phyloP scores from a whole-genome alignment of 306 rosid genomes.

The Dryas octopetala region DNA sequence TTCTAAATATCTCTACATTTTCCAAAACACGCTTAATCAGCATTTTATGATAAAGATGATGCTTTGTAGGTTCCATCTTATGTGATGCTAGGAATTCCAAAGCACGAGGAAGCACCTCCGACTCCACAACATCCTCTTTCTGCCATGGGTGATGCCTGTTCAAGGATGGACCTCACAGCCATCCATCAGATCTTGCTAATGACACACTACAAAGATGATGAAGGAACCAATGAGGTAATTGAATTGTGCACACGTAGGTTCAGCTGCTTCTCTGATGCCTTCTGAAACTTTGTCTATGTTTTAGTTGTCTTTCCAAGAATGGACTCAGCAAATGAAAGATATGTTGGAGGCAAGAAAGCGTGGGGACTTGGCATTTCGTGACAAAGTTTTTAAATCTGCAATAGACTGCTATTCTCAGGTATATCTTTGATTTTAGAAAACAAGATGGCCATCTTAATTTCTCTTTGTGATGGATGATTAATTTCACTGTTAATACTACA shows the following conservation, averaged over 20 bases:
- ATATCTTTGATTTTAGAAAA: neutral
- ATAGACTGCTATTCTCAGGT: conserved; percentile 74
- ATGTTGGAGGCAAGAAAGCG: conserved; percentile 73
- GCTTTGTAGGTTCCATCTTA: conserved; percentile 58
- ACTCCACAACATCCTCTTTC: conserved; percentile 71
- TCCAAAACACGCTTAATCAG: neutral
- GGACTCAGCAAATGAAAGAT: conserved; percentile 82
- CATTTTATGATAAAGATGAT: neutral
- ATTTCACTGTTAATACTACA: conserved; percentile 24
- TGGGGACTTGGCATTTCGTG: conserved; percentile 77
- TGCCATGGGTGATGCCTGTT: conserved; percentile 72
- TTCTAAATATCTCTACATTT: neutral
- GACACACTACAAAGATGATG: conserved; percentile 68
- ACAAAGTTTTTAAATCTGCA: conserved; percentile 64
- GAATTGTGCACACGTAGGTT: conserved; percentile 8
- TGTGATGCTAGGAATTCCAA: conserved; percentile 75
- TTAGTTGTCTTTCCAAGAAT: conserved; percentile 82
- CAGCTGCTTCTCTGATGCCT: conserved; percentile 2
- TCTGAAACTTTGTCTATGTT: conserved; percentile 14
- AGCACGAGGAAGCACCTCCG: conserved; percentile 67
- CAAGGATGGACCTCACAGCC: conserved; percentile 75
- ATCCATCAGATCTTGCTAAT: conserved; percentile 69
- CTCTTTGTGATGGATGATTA: neutral
- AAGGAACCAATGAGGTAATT: conserved; percentile 71
- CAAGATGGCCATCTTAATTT: neutral